Conservation (phyloP, 345 rosid genomes). For the Eucalyptus cladocalyx region DNA sequence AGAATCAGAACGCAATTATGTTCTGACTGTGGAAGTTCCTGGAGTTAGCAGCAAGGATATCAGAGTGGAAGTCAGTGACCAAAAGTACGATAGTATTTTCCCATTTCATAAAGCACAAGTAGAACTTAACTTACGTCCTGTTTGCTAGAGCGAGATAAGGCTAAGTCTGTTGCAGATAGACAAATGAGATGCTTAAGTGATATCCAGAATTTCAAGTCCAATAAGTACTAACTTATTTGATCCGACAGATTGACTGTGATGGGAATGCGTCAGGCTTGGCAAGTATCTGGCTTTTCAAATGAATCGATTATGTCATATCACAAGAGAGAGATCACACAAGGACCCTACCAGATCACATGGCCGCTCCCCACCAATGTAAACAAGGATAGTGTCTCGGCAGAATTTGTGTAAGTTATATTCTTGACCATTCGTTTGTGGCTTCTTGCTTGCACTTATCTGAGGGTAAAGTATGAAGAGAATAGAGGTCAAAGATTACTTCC, state of each 20-base stretch:
- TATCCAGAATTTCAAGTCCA: neutral
- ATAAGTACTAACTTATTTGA: neutral
- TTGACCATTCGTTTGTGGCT: neutral
- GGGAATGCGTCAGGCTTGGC: conserved; percentile 32
- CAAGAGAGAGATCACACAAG: conserved; percentile 44
- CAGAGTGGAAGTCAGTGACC: conserved; percentile 62
- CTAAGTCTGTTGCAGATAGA: neutral
- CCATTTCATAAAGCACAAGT: neutral
- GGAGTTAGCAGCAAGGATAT: conserved; percentile 53
- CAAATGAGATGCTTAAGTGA: neutral
- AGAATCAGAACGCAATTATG: conserved; percentile 32
- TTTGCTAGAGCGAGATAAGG: neutral
- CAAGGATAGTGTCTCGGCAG: conserved; percentile 53
- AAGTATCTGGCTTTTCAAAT: conserved; percentile 2
- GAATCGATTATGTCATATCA: conserved; percentile 23
- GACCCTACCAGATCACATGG: conserved; percentile 59
- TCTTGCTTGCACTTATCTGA: neutral
- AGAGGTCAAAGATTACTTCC: neutral
- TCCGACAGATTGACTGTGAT: conserved; percentile 42
- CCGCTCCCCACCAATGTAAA: conserved; percentile 49
- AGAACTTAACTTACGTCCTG: neutral
- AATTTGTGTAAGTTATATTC: conserved; percentile 49
- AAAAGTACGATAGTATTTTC: conserved; percentile 15
- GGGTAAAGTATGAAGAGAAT: neutral
- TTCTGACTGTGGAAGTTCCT: conserved; percentile 58